phyloP scores from a whole-genome alignment of 2,329 filamentous ascomycete species.

The Alternaria rosae region DNA sequence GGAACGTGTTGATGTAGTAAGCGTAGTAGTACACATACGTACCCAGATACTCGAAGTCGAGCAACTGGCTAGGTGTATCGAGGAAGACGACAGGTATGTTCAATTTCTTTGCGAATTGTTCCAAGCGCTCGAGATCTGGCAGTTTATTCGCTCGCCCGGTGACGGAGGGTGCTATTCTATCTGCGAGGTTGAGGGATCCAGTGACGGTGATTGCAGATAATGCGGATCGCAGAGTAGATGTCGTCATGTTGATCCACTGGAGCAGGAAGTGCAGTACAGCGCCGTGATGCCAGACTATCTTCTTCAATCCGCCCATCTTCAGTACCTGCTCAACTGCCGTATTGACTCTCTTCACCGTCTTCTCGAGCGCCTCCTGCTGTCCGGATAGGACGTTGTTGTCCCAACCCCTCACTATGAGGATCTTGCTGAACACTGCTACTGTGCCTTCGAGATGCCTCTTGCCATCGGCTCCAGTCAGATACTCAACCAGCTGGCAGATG shows the following conservation, averaged over 20 bases:
- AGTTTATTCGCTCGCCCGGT: constrained; percentile 32
- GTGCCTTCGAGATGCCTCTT: constrained; percentile 36
- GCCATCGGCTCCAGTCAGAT: constrained; percentile 31
- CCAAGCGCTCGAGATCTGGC: constrained; percentile 30
- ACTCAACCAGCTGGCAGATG: constrained; percentile 37
- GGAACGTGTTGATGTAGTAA: constrained; percentile 42
- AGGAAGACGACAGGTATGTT: constrained; percentile 40
- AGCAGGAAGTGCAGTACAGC: constrained; percentile 37
- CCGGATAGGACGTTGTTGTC: constrained; percentile 21
- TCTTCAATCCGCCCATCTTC: constrained; percentile 23
- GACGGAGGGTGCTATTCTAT: constrained; percentile 27
- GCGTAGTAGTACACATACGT: constrained; percentile 44
- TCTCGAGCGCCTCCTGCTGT: constrained; percentile 20
- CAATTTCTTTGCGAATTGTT: constrained; percentile 34
- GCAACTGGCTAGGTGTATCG: constrained; percentile 31
- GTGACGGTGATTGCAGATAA: constrained; percentile 37
- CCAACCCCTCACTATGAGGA: constrained; percentile 42
- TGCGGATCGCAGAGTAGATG: constrained; percentile 26
- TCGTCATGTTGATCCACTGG: constrained; percentile 40
- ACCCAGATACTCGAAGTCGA: constrained; percentile 29
- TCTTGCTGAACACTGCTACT: constrained; percentile 31
- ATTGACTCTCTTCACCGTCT: constrained; percentile 34
- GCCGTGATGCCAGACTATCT: constrained; percentile 47
- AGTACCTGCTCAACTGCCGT: constrained; percentile 31
- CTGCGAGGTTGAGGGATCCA: constrained; percentile 27